Evolutionary conservation across 768 basidiomycete species (phyloP).

Genomic region (Leccinum obscurum): DNA sequence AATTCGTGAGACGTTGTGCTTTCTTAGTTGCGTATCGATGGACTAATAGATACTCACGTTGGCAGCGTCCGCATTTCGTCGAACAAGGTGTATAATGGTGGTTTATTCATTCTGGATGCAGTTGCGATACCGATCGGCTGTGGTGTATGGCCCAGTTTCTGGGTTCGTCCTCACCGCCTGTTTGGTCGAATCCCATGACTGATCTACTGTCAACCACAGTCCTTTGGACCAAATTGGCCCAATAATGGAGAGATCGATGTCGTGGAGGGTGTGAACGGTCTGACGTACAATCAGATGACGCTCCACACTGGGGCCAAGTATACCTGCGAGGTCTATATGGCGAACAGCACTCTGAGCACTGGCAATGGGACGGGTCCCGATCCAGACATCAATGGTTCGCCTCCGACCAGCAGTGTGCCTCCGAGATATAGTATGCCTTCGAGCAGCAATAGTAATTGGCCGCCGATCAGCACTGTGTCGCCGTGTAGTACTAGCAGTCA

Average conservation of each 20-base stretch:
- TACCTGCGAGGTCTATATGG: constrained; percentile 21
- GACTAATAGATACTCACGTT: neutral
- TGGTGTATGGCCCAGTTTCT: constrained; percentile 59
- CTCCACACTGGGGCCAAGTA: constrained; percentile 56
- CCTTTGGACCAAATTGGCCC: constrained; percentile 56
- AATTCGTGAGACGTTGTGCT: constrained; percentile 40
- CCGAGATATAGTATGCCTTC: too few relatives aligned
- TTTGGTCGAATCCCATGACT: neutral
- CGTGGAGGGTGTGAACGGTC: constrained; percentile 67
- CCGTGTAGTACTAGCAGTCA: neutral
- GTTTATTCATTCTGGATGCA: constrained; percentile 75
- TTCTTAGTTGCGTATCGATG: neutral
- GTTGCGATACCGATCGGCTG: constrained; percentile 70
- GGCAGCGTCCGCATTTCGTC: constrained; percentile 66
- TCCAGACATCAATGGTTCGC: neutral
- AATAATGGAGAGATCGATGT: constrained; percentile 66
- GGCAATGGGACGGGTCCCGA: neutral
- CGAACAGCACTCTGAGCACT: neutral
- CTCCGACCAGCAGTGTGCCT: neutral
- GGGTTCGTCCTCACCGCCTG: constrained; percentile 32
- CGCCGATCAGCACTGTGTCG: neutral
- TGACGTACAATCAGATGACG: constrained; percentile 59
- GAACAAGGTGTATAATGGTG: constrained; percentile 55
- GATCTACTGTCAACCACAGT: constrained; percentile 19
- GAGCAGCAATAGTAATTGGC: too few relatives aligned